A percentile compares a stretch with the other conserved stretches of the same genome.
These are phyloP conservation scores for Batkoa obscura DNA, from an alignment of 371 early-diverging fungal species.

Conservation along the genomic window DNA sequence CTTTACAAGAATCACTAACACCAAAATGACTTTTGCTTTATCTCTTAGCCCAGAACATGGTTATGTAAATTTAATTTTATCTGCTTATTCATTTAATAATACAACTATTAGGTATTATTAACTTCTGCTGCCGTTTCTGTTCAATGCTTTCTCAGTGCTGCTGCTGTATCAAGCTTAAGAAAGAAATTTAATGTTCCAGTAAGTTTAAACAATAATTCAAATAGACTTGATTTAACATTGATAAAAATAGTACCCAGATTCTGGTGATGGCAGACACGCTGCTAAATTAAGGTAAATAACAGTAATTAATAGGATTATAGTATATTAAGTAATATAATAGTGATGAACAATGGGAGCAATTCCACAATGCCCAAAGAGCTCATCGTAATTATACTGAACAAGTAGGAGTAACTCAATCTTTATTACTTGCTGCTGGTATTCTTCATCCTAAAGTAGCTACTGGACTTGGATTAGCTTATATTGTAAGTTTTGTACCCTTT, in stretches of 20 bases:
- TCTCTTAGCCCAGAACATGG: background rate
- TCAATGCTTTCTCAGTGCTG: background rate
- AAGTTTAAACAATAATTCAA: background rate
- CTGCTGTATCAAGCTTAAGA: background rate
- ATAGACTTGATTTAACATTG: too few relatives aligned
- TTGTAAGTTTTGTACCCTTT: background rate
- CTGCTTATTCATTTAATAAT: too few relatives aligned
- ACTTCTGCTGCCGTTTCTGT: background rate
- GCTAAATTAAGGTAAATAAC: background rate
- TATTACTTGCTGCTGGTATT: background rate
- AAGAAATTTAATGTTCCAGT: background rate
- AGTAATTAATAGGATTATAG: background rate
- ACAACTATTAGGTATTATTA: background rate
- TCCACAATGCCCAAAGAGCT: conserved; percentile 4
- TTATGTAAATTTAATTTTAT: background rate
- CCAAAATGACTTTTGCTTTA: too few relatives aligned
- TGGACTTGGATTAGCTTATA: background rate
- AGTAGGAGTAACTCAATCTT: background rate
- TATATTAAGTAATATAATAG: background rate
- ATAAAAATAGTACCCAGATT: background rate
- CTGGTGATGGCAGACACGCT: background rate
- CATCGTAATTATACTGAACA: conserved; percentile 5
- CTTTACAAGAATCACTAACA: too few relatives aligned
- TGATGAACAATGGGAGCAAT: conserved; percentile 2
- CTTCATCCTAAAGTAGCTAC: background rate